Evolutionary conservation across 2,329 filamentous ascomycete species (phyloP).

Genomic region (Ophiostoma quercus): DNA sequence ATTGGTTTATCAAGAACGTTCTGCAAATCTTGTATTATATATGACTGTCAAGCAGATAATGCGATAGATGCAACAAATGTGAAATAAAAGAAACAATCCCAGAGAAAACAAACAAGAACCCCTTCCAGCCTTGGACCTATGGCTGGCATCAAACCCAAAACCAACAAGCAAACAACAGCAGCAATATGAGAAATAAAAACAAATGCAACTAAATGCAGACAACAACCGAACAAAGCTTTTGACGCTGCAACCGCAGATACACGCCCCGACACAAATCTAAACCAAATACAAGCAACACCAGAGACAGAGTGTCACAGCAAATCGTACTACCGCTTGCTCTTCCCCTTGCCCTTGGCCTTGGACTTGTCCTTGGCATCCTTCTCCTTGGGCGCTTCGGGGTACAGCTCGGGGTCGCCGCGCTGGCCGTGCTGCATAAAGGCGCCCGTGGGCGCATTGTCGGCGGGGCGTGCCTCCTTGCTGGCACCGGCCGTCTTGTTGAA

Average conservation of each 20-base stretch:
- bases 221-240: background rate
- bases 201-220: conserved; percentile 12
- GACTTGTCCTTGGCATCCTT: conserved; percentile 44
- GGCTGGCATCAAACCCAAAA: background rate
- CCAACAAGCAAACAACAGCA: background rate
- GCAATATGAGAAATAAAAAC: background rate
- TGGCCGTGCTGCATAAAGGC: conserved; percentile 85
- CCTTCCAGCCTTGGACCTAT: background rate
- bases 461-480: background rate
- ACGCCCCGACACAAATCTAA: background rate
- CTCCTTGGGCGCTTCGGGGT: conserved; percentile 51
- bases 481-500: conserved; percentile 56
- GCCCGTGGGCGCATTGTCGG: conserved; percentile 56
- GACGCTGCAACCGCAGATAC: background rate
- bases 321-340: conserved; percentile 22
- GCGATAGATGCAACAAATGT: background rate
- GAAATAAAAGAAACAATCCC: background rate
- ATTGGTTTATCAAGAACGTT: no score
- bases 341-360: conserved; percentile 28
- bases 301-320: background rate
- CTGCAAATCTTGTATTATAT: background rate
- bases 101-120: background rate
- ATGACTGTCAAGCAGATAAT: background rate
- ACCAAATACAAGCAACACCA: background rate
- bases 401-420: conserved; percentile 76